Conservation (phyloP, 345 rosid genomes). For the Cardiospermum halicacabum region DNA sequence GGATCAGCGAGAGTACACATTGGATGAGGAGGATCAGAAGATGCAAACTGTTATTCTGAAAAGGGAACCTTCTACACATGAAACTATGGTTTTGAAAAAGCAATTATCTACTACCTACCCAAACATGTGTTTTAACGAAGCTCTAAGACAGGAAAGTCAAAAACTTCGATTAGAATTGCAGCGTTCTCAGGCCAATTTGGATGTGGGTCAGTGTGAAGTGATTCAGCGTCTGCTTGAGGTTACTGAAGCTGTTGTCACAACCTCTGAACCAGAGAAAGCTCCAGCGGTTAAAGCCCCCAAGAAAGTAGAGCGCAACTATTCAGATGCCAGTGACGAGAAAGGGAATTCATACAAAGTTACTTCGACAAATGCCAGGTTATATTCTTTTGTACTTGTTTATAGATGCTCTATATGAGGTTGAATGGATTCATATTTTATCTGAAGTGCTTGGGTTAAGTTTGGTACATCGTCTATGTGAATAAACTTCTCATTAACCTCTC, state of each 20-base stretch:
- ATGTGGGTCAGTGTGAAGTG: constrained; percentile 81
- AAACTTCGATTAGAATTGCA: constrained; percentile 83
- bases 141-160: constrained; percentile 64
- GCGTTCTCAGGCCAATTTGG: constrained; percentile 73
- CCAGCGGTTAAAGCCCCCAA: constrained; percentile 44
- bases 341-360: constrained; percentile 40
- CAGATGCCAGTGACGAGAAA: constrained; percentile 38
- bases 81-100: constrained; percentile 67
- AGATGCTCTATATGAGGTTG: background rate
- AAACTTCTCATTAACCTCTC: background rate
- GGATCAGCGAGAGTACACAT: constrained; percentile 85
- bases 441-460: background rate
- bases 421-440: background rate
- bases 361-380: constrained; percentile 65
- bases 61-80: constrained; percentile 63
- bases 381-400: background rate
- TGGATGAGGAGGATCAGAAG: constrained; percentile 88
- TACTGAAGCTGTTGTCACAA: constrained; percentile 57
- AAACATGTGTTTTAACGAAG: constrained; percentile 76
- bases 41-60: constrained; percentile 77
- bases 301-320: constrained; percentile 40
- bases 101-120: constrained; percentile 88
- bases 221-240: constrained; percentile 86
- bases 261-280: constrained; percentile 35
- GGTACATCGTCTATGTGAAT: background rate